A percentile compares a stretch with the other conserved stretches of the same genome.
These are phyloP conservation scores for Talaromyces sp. DNA, from an alignment of 2,329 filamentous ascomycete genomes.

Conservation along the genomic window DNA sequence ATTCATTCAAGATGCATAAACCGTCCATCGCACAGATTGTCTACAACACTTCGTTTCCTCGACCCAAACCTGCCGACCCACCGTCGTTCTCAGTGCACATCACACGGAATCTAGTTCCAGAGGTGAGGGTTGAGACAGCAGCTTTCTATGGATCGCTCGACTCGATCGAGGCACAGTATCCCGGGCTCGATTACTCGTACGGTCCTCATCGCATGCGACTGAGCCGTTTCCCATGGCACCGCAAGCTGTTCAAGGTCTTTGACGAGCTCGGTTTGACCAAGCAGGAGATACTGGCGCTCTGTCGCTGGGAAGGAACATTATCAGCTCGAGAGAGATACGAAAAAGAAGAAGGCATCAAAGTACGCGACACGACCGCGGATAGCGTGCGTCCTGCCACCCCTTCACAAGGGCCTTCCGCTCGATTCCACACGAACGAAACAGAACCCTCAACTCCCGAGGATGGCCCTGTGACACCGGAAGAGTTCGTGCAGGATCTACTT, in stretches of 20 bases:
- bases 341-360: slow-evolving; percentile 56
- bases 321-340: slow-evolving; percentile 47
- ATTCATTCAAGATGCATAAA: slow-evolving; percentile 53
- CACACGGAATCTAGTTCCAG: slow-evolving; percentile 60
- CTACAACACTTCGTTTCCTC: slow-evolving; percentile 58
- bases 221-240: slow-evolving; percentile 60
- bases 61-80: slow-evolving; percentile 55
- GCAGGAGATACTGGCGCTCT: slow-evolving; percentile 59
- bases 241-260: slow-evolving; percentile 59
- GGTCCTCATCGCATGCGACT: slow-evolving; percentile 61
- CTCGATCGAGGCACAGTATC: slow-evolving; percentile 64
- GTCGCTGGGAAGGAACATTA: slow-evolving; percentile 56
- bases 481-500: slow-evolving; percentile 20
- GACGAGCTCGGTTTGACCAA: slow-evolving; percentile 58
- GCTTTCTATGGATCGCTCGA: slow-evolving; percentile 64
- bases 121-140: slow-evolving; percentile 62
- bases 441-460: slow-evolving; percentile 22
- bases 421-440: slow-evolving; percentile 32
- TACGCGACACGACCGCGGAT: slow-evolving; percentile 60
- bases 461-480: slow-evolving; percentile 14
- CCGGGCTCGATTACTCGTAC: slow-evolving; percentile 63
- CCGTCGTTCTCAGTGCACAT: slow-evolving; percentile 58
- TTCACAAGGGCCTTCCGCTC: slow-evolving; percentile 30
- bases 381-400: slow-evolving; percentile 53
- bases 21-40: slow-evolving; percentile 58